A percentile compares a stretch with the other conserved stretches of the same genome.
These are phyloP conservation scores for Lipomyces chichibuensis DNA, from an alignment of 805 yeast genomes.

Conservation along the genomic window DNA sequence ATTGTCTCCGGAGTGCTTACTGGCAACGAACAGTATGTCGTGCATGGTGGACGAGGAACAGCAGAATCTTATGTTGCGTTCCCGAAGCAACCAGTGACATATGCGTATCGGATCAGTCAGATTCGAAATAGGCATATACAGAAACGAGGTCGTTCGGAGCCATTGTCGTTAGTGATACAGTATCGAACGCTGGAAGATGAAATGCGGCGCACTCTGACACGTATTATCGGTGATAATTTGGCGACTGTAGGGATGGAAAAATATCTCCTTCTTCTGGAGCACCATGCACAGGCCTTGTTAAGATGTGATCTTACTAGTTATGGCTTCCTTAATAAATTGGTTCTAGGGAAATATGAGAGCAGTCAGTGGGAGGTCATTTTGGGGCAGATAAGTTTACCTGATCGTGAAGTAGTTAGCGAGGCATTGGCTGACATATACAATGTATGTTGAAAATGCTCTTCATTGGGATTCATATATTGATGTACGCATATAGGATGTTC, in stretches of 20 bases:
- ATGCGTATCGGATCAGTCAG: conserved; percentile 57
- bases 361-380: conserved; percentile 21
- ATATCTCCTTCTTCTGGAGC: conserved; percentile 15
- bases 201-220: conserved; percentile 34
- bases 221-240: conserved; percentile 16
- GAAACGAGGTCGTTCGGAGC: conserved; percentile 2
- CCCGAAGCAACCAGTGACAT: conserved; percentile 70
- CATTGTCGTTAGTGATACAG: conserved; percentile 41
- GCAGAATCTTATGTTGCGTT: conserved; percentile 52
- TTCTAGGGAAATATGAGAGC: conserved; percentile 15
- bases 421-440: conserved; percentile 8
- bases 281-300: conserved; percentile 16
- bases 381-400: conserved; percentile 14
- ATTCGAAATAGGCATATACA: conserved; percentile 16
- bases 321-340: conserved; percentile 24
- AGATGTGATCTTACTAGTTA: conserved; percentile 21
- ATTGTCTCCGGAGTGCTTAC: conserved; percentile 51
- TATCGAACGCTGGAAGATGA: conserved; percentile 39
- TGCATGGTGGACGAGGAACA: conserved; percentile 28
- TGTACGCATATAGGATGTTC: conserved; percentile 16
- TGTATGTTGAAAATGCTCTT: conserved; percentile 2
- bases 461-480: not conserved
- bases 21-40: conserved; percentile 43
- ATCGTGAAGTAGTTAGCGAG: conserved; percentile 13
- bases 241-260: not conserved